These are phyloP conservation scores for Przewalskia tangutica DNA, from an alignment of 257 asterid genomes.

Conservation along the genomic window DNA sequence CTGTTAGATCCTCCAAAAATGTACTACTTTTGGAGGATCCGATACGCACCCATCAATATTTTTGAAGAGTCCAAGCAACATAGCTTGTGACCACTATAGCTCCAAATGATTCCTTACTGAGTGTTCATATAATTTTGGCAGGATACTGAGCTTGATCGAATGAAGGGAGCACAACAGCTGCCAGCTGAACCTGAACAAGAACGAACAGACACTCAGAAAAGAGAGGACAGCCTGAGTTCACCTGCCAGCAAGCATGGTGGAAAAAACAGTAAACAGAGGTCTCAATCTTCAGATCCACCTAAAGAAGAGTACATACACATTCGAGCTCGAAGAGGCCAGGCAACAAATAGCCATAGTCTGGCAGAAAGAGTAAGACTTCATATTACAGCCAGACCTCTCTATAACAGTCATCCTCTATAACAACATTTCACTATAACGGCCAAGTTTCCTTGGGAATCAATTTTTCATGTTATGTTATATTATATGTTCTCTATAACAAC, in stretches of 20 bases:
- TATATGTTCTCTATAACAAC: too few relatives aligned
- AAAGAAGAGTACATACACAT: slow-evolving; percentile 80
- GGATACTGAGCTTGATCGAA: slow-evolving; percentile 36
- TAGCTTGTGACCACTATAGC: background rate
- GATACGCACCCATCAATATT: too few relatives aligned
- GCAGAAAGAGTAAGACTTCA: slow-evolving; percentile 76
- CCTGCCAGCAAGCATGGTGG: slow-evolving; percentile 37
- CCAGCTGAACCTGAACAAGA: slow-evolving; percentile 31
- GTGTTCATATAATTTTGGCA: slow-evolving; percentile 13
- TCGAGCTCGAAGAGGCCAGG: slow-evolving; percentile 93
- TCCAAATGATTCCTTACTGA: background rate
- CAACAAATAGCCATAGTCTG: slow-evolving; percentile 96
- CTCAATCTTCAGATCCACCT: slow-evolving; percentile 65
- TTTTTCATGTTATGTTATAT: too few relatives aligned
- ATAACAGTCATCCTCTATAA: too few relatives aligned
- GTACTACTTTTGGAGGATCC: too few relatives aligned
- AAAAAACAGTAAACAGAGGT: slow-evolving; percentile 50
- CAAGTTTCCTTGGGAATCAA: too few relatives aligned
- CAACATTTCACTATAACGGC: too few relatives aligned
- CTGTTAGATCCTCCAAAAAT: too few relatives aligned
- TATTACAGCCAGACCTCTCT: background rate
- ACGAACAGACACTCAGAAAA: slow-evolving; percentile 29
- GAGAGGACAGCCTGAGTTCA: slow-evolving; percentile 30
- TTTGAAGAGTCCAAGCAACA: too few relatives aligned
- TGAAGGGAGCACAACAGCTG: slow-evolving; percentile 22